Percentiles rank a stretch among this genome's conserved stretches.
These are phyloP conservation scores for Neurospora crassa DNA, from an alignment of 2,329 filamentous ascomycete species.

Conservation along the genomic window DNA sequence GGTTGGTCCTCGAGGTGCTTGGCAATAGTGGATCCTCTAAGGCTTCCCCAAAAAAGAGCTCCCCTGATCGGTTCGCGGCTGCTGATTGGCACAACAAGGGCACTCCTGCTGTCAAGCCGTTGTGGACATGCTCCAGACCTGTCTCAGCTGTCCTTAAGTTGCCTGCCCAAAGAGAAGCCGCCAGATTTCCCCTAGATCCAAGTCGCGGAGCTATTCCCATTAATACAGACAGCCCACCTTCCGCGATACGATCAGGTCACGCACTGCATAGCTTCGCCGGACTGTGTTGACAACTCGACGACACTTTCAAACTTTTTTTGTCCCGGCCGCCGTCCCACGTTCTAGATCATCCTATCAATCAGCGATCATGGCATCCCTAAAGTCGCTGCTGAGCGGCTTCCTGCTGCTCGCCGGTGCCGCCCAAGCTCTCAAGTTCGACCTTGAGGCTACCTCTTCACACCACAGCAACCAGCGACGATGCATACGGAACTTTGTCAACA, in stretches of 20 bases:
- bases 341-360: conserved; percentile 1
- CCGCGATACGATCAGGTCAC: neutral
- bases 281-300: neutral
- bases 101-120: conserved; percentile 1
- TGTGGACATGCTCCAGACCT: neutral
- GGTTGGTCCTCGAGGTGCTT: neutral
- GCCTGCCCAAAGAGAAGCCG: conserved; percentile 15
- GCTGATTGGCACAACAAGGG: conserved; percentile 7
- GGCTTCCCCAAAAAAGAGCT: neutral
- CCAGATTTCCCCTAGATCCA: conserved; percentile 16
- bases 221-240: neutral
- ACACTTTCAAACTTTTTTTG: neutral
- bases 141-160: neutral
- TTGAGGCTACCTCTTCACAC: conserved; percentile 56
- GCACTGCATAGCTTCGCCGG: neutral
- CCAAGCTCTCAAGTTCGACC: conserved; percentile 85
- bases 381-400: conserved; percentile 46
- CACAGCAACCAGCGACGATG: conserved; percentile 66
- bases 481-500: conserved; percentile 89
- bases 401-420: conserved; percentile 44
- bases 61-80: neutral
- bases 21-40: neutral
- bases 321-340: neutral
- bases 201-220: neutral
- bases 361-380: conserved; percentile 37